Percentiles rank a stretch among this genome's conserved stretches.
Evolutionary conservation across 164 flowering plant species (phyloP).

Genomic region (Aristolochia californica): DNA sequence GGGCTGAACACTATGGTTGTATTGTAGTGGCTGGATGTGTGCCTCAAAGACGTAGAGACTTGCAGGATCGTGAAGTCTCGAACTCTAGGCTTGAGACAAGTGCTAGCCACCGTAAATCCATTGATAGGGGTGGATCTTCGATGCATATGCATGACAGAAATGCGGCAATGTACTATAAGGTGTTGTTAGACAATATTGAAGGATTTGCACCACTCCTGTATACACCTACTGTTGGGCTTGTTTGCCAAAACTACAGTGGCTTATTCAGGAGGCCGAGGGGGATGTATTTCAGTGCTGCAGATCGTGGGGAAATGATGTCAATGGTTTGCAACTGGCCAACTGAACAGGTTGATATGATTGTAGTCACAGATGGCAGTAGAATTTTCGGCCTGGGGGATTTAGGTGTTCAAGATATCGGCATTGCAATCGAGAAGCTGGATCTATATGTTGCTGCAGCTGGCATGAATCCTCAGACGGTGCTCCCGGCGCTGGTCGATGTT

Average conservation of each 20-base stretch:
- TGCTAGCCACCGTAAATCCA: too few relatives aligned
- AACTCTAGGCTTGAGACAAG: too few relatives aligned
- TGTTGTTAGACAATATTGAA: conserved; percentile 77
- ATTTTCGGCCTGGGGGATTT: conserved; percentile 98
- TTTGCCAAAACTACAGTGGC: conserved; percentile 94
- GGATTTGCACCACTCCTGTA: conserved; percentile 97
- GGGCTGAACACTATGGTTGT: conserved; percentile 41
- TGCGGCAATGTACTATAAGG: conserved; percentile 97
- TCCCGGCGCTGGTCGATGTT: conserved; percentile 97
- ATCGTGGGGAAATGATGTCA: conserved; percentile 98
- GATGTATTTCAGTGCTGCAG: conserved; percentile 92
- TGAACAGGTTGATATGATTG: conserved; percentile 99
- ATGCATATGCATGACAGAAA: conserved; percentile 98
- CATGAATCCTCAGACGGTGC: conserved; percentile 94
- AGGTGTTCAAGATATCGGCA: conserved; percentile 97
- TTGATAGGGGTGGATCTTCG: too few relatives aligned
- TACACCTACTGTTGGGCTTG: conserved; percentile 95
- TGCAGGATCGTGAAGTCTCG: too few relatives aligned
- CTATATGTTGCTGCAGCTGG: conserved; percentile 98
- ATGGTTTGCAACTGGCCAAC: conserved; percentile 98
- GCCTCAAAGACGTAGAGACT: too few relatives aligned
- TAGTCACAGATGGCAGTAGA: conserved; percentile 98
- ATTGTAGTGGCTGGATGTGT: too few relatives aligned
- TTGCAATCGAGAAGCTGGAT: conserved; percentile 91
- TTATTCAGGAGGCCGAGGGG: conserved; percentile 96